Conservation (phyloP, 192 early-diverging fungal species). For the Rhizophagus prolifer region DNA sequence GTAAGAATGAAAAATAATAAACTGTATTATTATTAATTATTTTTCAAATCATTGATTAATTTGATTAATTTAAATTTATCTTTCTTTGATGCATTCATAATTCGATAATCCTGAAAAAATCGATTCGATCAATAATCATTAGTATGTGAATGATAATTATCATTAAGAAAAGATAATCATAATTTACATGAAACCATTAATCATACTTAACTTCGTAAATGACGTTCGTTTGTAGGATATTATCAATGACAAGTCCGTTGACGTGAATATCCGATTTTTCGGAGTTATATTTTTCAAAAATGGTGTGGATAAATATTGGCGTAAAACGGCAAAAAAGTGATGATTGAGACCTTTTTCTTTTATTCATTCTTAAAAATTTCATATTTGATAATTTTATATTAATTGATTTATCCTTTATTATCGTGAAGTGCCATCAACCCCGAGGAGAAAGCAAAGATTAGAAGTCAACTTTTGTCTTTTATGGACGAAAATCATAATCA, state of each 20-base stretch:
- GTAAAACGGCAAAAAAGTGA: conserved; percentile 69
- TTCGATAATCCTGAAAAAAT: background rate
- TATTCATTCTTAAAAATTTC: background rate
- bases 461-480: conserved; percentile 58
- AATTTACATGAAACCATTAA: no score
- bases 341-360: background rate
- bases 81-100: background rate
- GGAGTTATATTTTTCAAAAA: conserved; percentile 86
- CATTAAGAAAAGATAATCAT: no score
- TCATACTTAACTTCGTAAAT: no score
- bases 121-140: no score
- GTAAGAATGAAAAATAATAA: no score
- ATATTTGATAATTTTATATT: background rate
- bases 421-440: conserved; percentile 57
- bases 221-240: conserved; percentile 56
- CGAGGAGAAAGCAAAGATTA: conserved; percentile 73
- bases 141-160: no score
- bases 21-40: background rate
- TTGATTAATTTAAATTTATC: background rate
- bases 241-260: conserved; percentile 65
- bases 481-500: conserved; percentile 70
- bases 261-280: conserved; percentile 67
- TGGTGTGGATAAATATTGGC: conserved; percentile 89
- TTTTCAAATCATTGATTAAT: no score
- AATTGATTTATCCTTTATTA: background rate